These are phyloP conservation scores for Cenchrus fungigraminus DNA, from an alignment of 176 grass and related monocot species.

Conservation along the genomic window DNA sequence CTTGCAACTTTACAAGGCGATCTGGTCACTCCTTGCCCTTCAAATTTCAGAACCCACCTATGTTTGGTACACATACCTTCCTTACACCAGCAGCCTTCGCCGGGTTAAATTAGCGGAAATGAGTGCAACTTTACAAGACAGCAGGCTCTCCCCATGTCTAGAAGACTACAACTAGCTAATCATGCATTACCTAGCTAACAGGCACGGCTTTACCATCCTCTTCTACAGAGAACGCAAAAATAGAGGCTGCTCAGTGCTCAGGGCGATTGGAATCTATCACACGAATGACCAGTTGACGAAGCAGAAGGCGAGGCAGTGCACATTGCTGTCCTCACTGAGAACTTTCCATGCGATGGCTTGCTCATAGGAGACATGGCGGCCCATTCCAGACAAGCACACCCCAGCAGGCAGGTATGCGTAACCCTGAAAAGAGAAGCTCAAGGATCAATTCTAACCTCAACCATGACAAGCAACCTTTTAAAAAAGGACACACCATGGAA, in stretches of 20 bases:
- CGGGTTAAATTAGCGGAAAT: conserved; percentile 34
- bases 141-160: background rate
- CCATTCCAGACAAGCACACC: conserved; percentile 89
- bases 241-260: background rate
- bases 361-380: conserved; percentile 87
- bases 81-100: background rate
- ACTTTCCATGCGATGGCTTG: conserved; percentile 92
- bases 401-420: conserved; percentile 79
- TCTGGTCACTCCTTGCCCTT: too few species aligned
- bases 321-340: conserved; percentile 59
- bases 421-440: conserved; percentile 51
- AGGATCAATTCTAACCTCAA: background rate
- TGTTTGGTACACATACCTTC: too few species aligned
- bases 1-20: too few species aligned
- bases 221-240: conserved; percentile 45
- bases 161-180: conserved; percentile 29
- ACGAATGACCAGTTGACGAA: conserved; percentile 96
- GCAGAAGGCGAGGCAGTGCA: conserved; percentile 90
- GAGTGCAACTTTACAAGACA: conserved; percentile 28
- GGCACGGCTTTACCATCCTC: background rate
- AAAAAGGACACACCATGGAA: background rate
- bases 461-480: background rate
- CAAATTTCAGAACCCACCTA: background rate
- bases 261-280: background rate
- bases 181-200: conserved; percentile 28